phyloP scores from a whole-genome alignment of 805 yeast species.

The Zygoascus tannicola region DNA sequence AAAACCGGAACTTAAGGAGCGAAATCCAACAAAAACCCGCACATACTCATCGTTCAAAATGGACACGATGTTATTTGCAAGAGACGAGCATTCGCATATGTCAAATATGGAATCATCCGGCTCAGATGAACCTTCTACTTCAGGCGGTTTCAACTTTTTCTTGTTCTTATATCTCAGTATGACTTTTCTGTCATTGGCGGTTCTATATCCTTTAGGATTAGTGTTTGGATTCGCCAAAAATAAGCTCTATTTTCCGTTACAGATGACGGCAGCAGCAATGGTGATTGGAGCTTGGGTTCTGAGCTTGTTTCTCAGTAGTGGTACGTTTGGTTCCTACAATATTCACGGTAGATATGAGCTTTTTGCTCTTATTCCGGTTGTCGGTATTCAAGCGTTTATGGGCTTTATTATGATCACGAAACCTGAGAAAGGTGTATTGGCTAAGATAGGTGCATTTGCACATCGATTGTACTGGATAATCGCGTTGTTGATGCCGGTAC shows the following conservation, averaged over 20 bases:
- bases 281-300: slow-evolving; percentile 32
- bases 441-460: slow-evolving; percentile 24
- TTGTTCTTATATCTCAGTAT: slow-evolving; percentile 15
- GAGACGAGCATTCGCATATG: not conserved
- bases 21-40: too few relatives aligned
- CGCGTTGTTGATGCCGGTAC: slow-evolving; percentile 31
- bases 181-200: slow-evolving; percentile 30
- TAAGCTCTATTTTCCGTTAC: slow-evolving; percentile 31
- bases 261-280: slow-evolving; percentile 26
- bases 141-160: not conserved
- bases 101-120: not conserved
- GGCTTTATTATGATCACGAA: slow-evolving; percentile 32
- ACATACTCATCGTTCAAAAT: too few relatives aligned
- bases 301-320: slow-evolving; percentile 32
- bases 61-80: too few relatives aligned
- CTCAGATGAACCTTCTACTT: not conserved
- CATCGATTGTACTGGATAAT: slow-evolving; percentile 25
- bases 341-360: slow-evolving; percentile 29
- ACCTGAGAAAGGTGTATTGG: slow-evolving; percentile 28
- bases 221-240: slow-evolving; percentile 31
- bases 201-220: slow-evolving; percentile 33
- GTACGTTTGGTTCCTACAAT: slow-evolving; percentile 27
- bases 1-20: too few relatives aligned
- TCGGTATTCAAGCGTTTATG: slow-evolving; percentile 26
- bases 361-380: slow-evolving; percentile 25